Conservation (phyloP, 1,284 basidiomycete genomes). For the Tilletia caries region DNA sequence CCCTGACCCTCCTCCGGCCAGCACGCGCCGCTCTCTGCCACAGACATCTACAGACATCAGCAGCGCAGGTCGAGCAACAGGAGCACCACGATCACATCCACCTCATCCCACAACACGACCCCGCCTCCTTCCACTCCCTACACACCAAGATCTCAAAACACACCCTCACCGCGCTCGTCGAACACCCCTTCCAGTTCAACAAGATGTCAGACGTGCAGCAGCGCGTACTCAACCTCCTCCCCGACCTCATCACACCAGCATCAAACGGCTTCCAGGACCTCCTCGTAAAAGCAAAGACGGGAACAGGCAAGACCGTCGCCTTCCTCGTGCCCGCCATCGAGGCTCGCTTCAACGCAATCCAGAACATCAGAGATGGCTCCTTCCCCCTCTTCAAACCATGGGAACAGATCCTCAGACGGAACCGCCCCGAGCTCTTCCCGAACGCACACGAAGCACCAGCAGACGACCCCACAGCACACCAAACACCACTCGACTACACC, state of each 20-base stretch:
- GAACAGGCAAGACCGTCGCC: constrained; percentile 53
- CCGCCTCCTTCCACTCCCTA: constrained; percentile 30
- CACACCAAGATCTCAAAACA: constrained; percentile 28
- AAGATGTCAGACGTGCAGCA: constrained; percentile 82
- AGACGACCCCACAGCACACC: neutral
- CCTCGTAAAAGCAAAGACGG: constrained; percentile 53
- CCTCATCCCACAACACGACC: neutral
- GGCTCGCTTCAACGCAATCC: constrained; percentile 46
- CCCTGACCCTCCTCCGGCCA: neutral
- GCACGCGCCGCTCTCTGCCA: too few species aligned
- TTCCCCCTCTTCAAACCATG: constrained; percentile 25
- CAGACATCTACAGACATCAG: neutral
- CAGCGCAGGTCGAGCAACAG: neutral
- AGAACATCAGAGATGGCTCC: constrained; percentile 28
- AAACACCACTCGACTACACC: neutral
- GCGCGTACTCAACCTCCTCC: constrained; percentile 65
- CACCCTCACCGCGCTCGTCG: constrained; percentile 47
- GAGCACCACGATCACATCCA: neutral
- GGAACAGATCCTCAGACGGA: constrained; percentile 35
- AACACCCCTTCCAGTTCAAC: constrained; percentile 68
- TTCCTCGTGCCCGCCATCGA: constrained; percentile 53
- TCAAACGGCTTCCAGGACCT: constrained; percentile 35
- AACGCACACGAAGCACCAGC: constrained; percentile 23
- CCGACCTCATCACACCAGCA: constrained; percentile 54
- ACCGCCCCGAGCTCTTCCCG: constrained; percentile 42